Evolutionary conservation across 805 yeast species (phyloP), one percentile per base, ranked within the genome.

Genomic region (Myxozyma vanderwaltii): DNA sequence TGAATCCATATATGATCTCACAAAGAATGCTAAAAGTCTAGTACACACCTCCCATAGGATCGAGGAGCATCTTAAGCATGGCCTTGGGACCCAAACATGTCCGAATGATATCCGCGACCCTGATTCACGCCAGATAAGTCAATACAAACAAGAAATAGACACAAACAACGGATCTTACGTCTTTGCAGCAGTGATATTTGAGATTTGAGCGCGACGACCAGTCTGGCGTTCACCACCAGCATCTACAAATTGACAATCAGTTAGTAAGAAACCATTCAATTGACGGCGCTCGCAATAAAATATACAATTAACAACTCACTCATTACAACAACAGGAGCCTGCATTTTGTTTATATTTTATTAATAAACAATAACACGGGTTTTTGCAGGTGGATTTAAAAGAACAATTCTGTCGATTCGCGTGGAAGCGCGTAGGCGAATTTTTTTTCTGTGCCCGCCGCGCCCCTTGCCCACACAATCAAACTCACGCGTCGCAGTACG

Each of bases 1-100:
- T 23, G 17, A 26, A 13, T 12, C 33, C 94, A 92, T 81, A 77
- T 77, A 12, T 10, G 17, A 38, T n/a, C 7, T 8, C 10, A 7
- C 2, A 38, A 8, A n/a, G 21, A 29, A 29, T 10, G 33, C 3
- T 13, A 19, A 10, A 36, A 26, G 7, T 26, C 39, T 13, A 21
- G 17, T 4, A 50, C 63, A 3, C 38, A 63, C 70, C 70, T 21
- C 81, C 81, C 85, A 88, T 87, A 58, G 99, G 99, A 72, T 94
- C 99, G 64, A 94, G 79, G 55, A 94, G 80, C 98, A 94, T 92
- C 78, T 94, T 94, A 63, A 94, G 82, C 99, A 94, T 94, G 36
- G 99, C 99, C 74, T 92, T 92, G 54, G 99, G 99, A 19, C 99
- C 99, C 61, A 94, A 80, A 81, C 99, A 94, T 26, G 99, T 94